A percentile compares a stretch with the other conserved stretches of the same genome.
Evolutionary conservation across 202 grass and related monocot species (phyloP).

Genomic region (Sporobolus alterniflorus): DNA sequence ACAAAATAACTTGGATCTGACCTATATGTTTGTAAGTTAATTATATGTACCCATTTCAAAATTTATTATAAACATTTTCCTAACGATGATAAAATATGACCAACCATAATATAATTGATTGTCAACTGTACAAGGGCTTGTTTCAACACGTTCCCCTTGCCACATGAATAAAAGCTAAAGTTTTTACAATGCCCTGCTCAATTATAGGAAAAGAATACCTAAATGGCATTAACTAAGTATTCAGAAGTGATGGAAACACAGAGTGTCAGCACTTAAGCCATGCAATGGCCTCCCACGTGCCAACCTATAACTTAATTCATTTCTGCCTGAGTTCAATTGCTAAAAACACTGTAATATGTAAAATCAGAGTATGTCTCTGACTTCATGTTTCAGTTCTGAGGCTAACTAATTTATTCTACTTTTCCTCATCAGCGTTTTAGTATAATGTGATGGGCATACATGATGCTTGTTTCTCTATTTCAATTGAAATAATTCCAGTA

Average conservation of each 20-base stretch:
- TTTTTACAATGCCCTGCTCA: not conserved
- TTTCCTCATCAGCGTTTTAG: too few relatives aligned
- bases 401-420: too few relatives aligned
- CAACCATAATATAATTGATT: not conserved
- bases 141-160: not conserved
- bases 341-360: too few relatives aligned
- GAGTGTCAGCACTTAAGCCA: slow-evolving; percentile 94
- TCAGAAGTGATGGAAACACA: slow-evolving; percentile 89
- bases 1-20: slow-evolving; percentile 17
- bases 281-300: slow-evolving; percentile 77
- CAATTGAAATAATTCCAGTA: too few relatives aligned
- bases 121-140: slow-evolving; percentile 1
- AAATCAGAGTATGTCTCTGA: too few relatives aligned
- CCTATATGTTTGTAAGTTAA: slow-evolving; percentile 7
- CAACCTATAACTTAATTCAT: too few relatives aligned
- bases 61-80: slow-evolving; percentile 1
- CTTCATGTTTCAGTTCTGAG: too few relatives aligned
- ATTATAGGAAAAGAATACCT: slow-evolving; percentile 54
- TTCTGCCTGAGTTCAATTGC: too few relatives aligned
- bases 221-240: slow-evolving; percentile 88
- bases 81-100: not conserved
- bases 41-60: slow-evolving; percentile 8
- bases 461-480: too few relatives aligned
- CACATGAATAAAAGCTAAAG: not conserved
- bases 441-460: too few relatives aligned